Conservation (phyloP, 176 grass and related monocot species). For the Hyparrhenia diplandra region DNA sequence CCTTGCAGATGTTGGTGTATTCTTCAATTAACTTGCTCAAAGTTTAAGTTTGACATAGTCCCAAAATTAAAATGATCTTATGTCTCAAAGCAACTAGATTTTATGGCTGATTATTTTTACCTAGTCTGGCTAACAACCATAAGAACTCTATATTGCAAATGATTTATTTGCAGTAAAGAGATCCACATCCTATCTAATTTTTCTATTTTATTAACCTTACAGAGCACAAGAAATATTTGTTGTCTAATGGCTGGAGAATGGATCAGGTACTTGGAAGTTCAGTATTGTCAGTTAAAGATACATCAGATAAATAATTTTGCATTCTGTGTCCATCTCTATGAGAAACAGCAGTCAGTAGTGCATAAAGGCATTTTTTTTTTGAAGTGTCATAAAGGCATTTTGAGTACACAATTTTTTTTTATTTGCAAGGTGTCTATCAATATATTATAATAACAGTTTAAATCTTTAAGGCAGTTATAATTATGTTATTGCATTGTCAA, state of each 20-base stretch:
- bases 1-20: no score
- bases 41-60: no score
- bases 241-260: conserved; percentile 65
- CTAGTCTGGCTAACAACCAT: no score
- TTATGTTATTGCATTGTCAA: neutral
- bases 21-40: no score
- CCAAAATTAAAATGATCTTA: no score
- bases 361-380: no score
- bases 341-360: neutral
- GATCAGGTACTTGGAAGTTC: conserved; percentile 62
- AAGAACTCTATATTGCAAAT: neutral
- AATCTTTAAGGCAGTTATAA: neutral
- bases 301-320: neutral
- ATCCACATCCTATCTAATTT: conserved; percentile 1
- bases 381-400: no score
- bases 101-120: no score
- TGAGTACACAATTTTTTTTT: no score
- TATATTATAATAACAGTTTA: neutral
- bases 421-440: no score
- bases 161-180: neutral
- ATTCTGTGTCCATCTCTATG: neutral
- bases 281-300: neutral
- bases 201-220: conserved; percentile 4
- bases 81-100: no score
- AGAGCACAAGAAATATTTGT: conserved; percentile 94